Evolutionary conservation across 2,329 filamentous ascomycete genomes (phyloP).

Genomic region (Fusarium irregulare): DNA sequence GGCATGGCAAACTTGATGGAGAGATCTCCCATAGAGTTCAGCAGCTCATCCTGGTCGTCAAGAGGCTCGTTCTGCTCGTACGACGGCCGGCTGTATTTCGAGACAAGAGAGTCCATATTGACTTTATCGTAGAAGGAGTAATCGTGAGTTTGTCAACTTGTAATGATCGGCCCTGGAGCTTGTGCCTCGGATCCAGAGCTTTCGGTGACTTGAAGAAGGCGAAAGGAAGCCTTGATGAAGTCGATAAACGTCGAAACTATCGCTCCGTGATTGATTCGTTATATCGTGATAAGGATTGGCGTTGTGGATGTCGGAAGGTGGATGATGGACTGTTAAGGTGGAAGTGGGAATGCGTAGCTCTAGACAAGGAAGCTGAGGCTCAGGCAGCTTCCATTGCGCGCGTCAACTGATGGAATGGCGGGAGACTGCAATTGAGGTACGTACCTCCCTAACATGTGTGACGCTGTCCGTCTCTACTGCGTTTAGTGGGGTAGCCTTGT

Average conservation of each 20-base stretch:
- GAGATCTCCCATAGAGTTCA: slow-evolving; percentile 78
- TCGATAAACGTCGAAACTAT: slow-evolving; percentile 3
- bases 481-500: background rate
- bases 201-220: background rate
- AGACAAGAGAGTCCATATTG: slow-evolving; percentile 90
- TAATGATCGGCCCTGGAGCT: slow-evolving; percentile 18
- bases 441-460: slow-evolving; percentile 18
- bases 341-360: slow-evolving; percentile 38
- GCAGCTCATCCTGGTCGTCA: slow-evolving; percentile 77
- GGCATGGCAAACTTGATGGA: slow-evolving; percentile 96
- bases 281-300: slow-evolving; percentile 21
- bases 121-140: slow-evolving; percentile 21
- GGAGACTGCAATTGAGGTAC: slow-evolving; percentile 20
- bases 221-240: background rate
- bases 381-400: slow-evolving; percentile 59
- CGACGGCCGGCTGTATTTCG: slow-evolving; percentile 86
- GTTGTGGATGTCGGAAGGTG: slow-evolving; percentile 15
- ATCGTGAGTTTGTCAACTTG: slow-evolving; percentile 15
- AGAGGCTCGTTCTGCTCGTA: slow-evolving; percentile 78
- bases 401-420: slow-evolving; percentile 49
- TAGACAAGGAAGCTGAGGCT: slow-evolving; percentile 46
- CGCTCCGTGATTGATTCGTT: slow-evolving; percentile 19
- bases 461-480: background rate
- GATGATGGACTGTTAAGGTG: slow-evolving; percentile 20
- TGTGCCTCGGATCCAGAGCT: slow-evolving; percentile 16